These are phyloP conservation scores for Euphrasia arctica DNA, from an alignment of 305 asterid species.

Conservation along the genomic window DNA sequence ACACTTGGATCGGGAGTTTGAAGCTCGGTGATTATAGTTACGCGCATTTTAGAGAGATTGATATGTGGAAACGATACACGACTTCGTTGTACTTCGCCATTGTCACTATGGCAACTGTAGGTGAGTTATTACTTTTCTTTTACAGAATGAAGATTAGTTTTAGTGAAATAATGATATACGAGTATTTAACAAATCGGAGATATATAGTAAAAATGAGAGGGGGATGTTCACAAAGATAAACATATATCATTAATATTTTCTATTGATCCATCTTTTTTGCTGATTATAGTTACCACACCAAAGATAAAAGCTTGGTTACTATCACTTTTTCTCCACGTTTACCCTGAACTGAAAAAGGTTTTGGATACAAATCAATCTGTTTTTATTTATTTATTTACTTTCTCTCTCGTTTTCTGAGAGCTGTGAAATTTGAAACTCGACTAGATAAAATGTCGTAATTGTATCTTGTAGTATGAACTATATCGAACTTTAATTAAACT, in stretches of 20 bases:
- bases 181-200: too few species aligned
- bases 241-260: too few species aligned
- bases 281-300: too few species aligned
- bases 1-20: constrained; percentile 97
- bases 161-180: too few species aligned
- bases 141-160: too few species aligned
- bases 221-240: not conserved
- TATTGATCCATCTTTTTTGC: too few species aligned
- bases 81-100: constrained; percentile 86
- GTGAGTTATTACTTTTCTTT: constrained; percentile 35
- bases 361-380: not conserved
- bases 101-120: constrained; percentile 95
- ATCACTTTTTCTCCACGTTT: too few species aligned
- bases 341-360: too few species aligned
- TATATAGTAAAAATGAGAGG: not conserved
- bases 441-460: not conserved
- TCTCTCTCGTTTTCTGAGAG: not conserved
- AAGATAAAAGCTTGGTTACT: too few species aligned
- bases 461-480: not conserved
- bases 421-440: not conserved
- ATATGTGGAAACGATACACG: constrained; percentile 73
- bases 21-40: constrained; percentile 73
- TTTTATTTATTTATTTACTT: not conserved
- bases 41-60: constrained; percentile 73
- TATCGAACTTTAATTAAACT: too few species aligned